Evolutionary conservation across 139 green algal species (phyloP).

Genomic region (Marvania coccoides): DNA sequence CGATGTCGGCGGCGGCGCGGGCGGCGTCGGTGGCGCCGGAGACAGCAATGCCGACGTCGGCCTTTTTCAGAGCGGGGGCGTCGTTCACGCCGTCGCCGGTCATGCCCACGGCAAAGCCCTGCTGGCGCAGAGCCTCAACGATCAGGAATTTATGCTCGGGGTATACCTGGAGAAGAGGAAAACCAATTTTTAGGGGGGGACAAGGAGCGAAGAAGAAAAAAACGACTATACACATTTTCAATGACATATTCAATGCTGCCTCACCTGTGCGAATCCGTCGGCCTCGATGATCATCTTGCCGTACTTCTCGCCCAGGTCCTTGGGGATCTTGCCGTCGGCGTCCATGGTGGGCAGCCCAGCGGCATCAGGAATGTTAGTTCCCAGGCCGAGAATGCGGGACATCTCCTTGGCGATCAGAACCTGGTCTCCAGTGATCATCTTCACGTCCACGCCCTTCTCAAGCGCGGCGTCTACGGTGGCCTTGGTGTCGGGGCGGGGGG

Average conservation of each 20-base stretch:
- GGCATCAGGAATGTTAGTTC: conserved; percentile 67
- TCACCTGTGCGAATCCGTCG: conserved; percentile 78
- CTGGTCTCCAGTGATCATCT: conserved; percentile 89
- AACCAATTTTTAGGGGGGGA: neutral
- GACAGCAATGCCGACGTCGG: conserved; percentile 82
- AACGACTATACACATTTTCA: too few species aligned
- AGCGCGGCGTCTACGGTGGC: conserved; percentile 63
- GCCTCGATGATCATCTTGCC: conserved; percentile 61
- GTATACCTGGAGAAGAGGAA: conserved; percentile 14
- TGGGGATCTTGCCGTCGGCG: conserved; percentile 61
- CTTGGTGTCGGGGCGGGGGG: conserved; percentile 75
- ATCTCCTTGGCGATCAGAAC: conserved; percentile 83
- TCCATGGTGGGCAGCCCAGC: conserved; percentile 44
- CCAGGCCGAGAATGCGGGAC: conserved; percentile 62
- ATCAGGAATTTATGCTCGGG: conserved; percentile 80
- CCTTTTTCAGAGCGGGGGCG: conserved; percentile 74
- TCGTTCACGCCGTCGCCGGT: conserved; percentile 92
- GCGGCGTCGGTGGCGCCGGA: conserved; percentile 73
- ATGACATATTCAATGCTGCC: too few species aligned
- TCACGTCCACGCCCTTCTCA: conserved; percentile 74
- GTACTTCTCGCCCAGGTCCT: conserved; percentile 60
- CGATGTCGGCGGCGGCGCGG: conserved; percentile 80
- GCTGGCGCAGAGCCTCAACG: conserved; percentile 58
- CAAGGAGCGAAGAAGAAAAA: neutral
- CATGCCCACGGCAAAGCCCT: conserved; percentile 71